Conservation (phyloP, 2,329 filamentous ascomycete genomes). For the Calonectria fujianensis region DNA sequence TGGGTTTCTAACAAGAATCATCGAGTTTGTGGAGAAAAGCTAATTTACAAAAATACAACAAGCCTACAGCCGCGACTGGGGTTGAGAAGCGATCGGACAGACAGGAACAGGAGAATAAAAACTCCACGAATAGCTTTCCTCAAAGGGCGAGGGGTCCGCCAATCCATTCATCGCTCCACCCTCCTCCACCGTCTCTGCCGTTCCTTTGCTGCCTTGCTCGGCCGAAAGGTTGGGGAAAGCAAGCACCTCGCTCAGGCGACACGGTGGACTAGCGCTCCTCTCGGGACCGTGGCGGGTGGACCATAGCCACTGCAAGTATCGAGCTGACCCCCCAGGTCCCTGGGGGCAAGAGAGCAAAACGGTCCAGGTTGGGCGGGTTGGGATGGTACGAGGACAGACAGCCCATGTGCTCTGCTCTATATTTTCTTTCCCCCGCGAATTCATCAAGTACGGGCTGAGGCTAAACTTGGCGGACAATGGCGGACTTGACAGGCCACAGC, state of each 20-base stretch:
- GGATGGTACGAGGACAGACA: not conserved
- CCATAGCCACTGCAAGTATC: constrained; percentile 7
- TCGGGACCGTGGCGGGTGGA: constrained; percentile 27
- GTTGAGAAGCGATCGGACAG: constrained; percentile 27
- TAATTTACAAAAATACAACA: constrained; percentile 14
- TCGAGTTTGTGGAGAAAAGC: constrained; percentile 5
- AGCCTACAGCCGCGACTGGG: constrained; percentile 2
- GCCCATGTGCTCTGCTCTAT: not conserved
- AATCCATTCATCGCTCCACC: constrained; percentile 31
- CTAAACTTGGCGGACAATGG: not conserved
- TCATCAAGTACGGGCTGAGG: not conserved
- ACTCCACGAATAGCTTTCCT: constrained; percentile 34
- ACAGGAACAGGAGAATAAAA: constrained; percentile 14
- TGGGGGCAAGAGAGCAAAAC: not conserved
- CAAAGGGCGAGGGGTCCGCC: constrained; percentile 21
- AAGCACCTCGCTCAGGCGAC: constrained; percentile 3
- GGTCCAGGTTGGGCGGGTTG: not conserved
- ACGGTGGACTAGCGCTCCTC: constrained; percentile 6
- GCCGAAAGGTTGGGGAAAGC: constrained; percentile 34
- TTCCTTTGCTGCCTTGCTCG: constrained; percentile 28
- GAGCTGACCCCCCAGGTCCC: not conserved
- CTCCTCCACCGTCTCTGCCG: constrained; percentile 25
- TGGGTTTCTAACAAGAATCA: not conserved
- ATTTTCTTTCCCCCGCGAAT: not conserved
- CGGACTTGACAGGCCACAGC: not conserved